These are phyloP conservation scores for Hypoxylon fuscum DNA, from an alignment of 495 filamentous ascomycete species.

Conservation along the genomic window DNA sequence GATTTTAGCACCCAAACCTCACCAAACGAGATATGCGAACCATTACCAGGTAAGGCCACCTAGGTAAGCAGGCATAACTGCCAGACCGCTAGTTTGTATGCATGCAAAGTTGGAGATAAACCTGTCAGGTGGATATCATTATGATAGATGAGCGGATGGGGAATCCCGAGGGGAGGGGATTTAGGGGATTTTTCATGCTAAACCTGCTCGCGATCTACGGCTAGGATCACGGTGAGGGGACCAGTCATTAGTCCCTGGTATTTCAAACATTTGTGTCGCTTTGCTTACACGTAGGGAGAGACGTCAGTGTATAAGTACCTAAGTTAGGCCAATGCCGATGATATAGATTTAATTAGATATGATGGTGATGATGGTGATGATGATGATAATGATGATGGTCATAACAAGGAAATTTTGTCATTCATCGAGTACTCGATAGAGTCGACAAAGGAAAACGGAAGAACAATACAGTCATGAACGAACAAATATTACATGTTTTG, in stretches of 20 bases:
- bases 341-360: constrained; percentile 32
- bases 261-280: neutral
- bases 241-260: neutral
- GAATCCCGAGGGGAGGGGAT: neutral
- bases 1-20: constrained; percentile 28
- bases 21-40: constrained; percentile 17
- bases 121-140: constrained; percentile 16
- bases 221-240: constrained; percentile 24
- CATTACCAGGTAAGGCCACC: neutral
- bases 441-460: constrained; percentile 47
- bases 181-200: constrained; percentile 17
- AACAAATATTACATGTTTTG: constrained; percentile 62
- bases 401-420: constrained; percentile 43
- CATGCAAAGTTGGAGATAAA: constrained; percentile 32
- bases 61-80: constrained; percentile 22
- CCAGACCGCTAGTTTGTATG: constrained; percentile 41
- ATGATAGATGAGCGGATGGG: constrained; percentile 1
- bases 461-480: constrained; percentile 48
- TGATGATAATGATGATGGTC: constrained; percentile 39
- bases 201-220: constrained; percentile 17
- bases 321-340: constrained; percentile 27
- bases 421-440: constrained; percentile 42
- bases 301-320: neutral
- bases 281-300: neutral
- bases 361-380: constrained; percentile 37